phyloP scores from a whole-genome alignment of 305 asterid genomes.

The Fraxinus greggii region DNA sequence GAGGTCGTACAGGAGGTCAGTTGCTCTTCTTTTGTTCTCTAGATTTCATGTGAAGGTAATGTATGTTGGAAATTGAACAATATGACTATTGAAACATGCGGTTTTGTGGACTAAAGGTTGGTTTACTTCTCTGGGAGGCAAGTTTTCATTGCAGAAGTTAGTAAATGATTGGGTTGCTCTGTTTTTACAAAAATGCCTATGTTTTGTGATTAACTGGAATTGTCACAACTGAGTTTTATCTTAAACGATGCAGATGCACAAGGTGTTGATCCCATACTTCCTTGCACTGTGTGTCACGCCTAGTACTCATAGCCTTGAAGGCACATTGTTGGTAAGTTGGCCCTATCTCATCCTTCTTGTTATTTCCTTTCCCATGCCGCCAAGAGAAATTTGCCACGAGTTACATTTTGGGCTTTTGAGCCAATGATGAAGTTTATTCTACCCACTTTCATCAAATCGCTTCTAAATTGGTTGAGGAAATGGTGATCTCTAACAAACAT shows the following conservation, averaged over 20 bases:
- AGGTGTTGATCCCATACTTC: conserved; percentile 77
- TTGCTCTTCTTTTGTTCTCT: background rate
- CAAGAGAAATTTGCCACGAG: background rate
- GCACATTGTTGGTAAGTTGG: conserved; percentile 70
- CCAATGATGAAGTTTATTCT: background rate
- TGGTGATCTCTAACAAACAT: background rate
- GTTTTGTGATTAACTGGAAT: conserved; percentile 4
- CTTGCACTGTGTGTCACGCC: conserved; percentile 80
- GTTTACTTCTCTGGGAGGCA: conserved; percentile 9
- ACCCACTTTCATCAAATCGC: background rate
- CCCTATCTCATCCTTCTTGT: conserved; percentile 23
- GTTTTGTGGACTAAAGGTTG: conserved; percentile 9
- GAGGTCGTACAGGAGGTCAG: conserved; percentile 72
- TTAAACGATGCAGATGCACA: conserved; percentile 70
- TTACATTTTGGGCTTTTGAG: background rate
- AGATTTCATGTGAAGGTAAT: conserved; percentile 6
- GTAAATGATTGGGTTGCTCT: conserved; percentile 7
- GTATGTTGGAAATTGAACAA: background rate
- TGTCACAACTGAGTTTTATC: conserved; percentile 9
- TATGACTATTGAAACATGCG: background rate
- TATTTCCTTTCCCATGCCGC: background rate
- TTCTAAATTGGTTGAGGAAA: background rate
- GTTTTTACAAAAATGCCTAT: conserved; percentile 12
- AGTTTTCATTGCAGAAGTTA: background rate
- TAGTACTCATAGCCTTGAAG: conserved; percentile 93